Evolutionary conservation across 257 asterid species (phyloP).

Genomic region (Eucommia ulmoides): DNA sequence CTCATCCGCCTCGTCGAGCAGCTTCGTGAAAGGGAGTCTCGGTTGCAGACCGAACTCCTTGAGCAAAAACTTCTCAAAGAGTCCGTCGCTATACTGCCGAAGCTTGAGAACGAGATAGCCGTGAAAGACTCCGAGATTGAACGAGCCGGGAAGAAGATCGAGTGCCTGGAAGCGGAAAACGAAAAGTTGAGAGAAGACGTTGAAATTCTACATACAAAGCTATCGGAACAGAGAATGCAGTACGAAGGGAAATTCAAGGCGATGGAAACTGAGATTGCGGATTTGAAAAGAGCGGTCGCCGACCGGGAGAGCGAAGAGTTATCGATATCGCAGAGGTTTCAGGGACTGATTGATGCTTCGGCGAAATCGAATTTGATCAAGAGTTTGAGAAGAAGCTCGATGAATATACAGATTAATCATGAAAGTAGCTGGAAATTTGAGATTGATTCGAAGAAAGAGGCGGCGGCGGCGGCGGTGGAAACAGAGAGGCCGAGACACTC

Average conservation of each 20-base stretch:
- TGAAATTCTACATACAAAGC: constrained; percentile 50
- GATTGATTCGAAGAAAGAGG: constrained; percentile 10
- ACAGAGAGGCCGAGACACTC: constrained; percentile 36
- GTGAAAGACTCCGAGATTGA: constrained; percentile 41
- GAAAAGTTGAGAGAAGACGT: constrained; percentile 53
- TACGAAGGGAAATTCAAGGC: constrained; percentile 37
- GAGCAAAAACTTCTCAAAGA: constrained; percentile 56
- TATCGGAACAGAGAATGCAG: constrained; percentile 40
- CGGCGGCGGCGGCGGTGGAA: constrained; percentile 8
- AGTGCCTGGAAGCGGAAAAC: constrained; percentile 63
- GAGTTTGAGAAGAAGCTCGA: constrained; percentile 42
- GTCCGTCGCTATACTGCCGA: constrained; percentile 18
- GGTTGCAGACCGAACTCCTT: constrained; percentile 57
- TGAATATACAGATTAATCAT: constrained; percentile 8
- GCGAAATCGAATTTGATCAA: constrained; percentile 17
- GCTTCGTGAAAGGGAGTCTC: constrained; percentile 49
- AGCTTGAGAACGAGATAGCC: constrained; percentile 45
- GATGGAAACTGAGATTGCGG: constrained; percentile 42
- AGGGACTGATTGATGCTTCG: constrained; percentile 23
- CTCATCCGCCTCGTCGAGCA: constrained; percentile 31
- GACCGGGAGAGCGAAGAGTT: constrained; percentile 20
- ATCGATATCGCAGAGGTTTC: constrained; percentile 26
- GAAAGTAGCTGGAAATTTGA: constrained; percentile 40
- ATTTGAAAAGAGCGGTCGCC: constrained; percentile 24
- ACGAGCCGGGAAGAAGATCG: constrained; percentile 36